Evolutionary conservation across 495 filamentous ascomycete genomes (phyloP), one percentile per base, ranked within the genome.

Genomic region (Hyaloscypha finlandica): DNA sequence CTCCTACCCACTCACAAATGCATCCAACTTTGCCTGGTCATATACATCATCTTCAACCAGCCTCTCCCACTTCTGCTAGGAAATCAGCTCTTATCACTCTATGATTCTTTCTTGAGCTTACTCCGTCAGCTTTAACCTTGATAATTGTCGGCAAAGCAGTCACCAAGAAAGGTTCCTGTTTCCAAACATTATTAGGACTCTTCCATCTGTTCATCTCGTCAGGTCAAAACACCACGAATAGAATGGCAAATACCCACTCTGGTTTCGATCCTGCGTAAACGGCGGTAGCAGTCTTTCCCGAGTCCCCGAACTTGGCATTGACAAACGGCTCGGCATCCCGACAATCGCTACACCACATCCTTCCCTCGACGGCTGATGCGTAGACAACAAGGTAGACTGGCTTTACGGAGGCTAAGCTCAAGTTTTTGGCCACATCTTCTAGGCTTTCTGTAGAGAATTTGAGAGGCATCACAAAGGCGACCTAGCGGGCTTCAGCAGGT

Each of bases 41-140:
- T 70, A 70, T 2, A 66, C 63, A 55, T 70, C 68, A 8, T 20
- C 68, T 37, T 70, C 68, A 25, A 70, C 64, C 19, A 70, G 32
- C 59, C 42, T 63, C n/a, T 70, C 64, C 63, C 63, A 70, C 54
- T 61, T 60, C 68, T 67, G 19, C 16, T 20, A 32, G 14, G 8
- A 8, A 19, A 5, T 59, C 14, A 37, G 19, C 9, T 22, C 8
- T 37, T n/a, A 35, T 14, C 25, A 22, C 22, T 22, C 25, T n/a
- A 12, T 61, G 20, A 66, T 35, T 9, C 4, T 22, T 12, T n/a
- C 14, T 19, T 45, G 19, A 30, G 60, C 68, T 67, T 32, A 70
- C 68, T 6, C 60, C 64, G 11, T 65, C 63, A 16, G 31, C 39
- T 6, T 59, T 63, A 25, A 70, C 54, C 39, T 70, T 70, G 16